Conservation (phyloP, 345 rosid species). For the Hibiscus syriacus region DNA sequence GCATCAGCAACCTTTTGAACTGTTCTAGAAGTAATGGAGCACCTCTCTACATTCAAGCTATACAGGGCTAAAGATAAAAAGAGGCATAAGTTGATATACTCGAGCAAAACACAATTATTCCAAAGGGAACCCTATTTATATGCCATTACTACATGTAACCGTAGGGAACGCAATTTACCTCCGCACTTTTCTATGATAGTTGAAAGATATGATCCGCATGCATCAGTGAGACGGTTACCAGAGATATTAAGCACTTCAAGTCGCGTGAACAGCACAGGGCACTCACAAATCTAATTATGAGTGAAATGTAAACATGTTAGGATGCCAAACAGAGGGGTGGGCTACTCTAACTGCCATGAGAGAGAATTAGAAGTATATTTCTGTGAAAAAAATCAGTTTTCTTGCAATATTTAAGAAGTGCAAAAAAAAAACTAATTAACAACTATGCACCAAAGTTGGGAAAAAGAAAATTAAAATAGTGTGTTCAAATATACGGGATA, state of each 20-base stretch:
- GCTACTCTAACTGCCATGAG: neutral
- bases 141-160: neutral
- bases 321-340: constrained; percentile 1
- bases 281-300: constrained; percentile 74
- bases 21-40: constrained; percentile 82
- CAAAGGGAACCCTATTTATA: constrained; percentile 6
- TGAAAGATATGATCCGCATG: constrained; percentile 90
- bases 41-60: constrained; percentile 68
- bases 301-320: constrained; percentile 11
- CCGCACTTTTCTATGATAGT: constrained; percentile 72
- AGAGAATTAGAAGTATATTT: neutral
- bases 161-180: constrained; percentile 33
- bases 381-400: too few relatives aligned
- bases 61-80: constrained; percentile 51
- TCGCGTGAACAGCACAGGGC: constrained; percentile 73
- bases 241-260: constrained; percentile 89
- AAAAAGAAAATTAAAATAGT: neutral
- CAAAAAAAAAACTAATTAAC: too few relatives aligned
- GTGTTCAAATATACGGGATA: neutral
- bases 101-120: neutral
- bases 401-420: neutral
- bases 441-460: neutral
- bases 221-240: constrained; percentile 92
- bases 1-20: constrained; percentile 68
- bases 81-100: constrained; percentile 9